phyloP scores from a whole-genome alignment of 2,329 filamentous ascomycete genomes.

The Apiospora sp. region DNA sequence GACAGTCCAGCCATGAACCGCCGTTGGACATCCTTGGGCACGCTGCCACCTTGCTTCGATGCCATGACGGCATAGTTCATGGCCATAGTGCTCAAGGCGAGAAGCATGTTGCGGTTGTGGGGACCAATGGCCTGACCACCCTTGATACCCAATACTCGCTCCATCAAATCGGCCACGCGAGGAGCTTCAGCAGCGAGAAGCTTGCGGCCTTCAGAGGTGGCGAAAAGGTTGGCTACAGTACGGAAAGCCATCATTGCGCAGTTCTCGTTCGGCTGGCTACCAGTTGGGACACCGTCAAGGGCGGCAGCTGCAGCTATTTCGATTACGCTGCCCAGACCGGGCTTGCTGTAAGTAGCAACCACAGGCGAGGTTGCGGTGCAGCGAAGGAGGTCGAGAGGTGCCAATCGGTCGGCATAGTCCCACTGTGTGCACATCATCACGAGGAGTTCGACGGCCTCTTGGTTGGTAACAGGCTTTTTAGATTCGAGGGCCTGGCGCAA shows the following conservation, averaged over 20 bases:
- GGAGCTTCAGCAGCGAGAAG: slow-evolving; percentile 63
- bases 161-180: slow-evolving; percentile 68
- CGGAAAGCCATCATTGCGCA: slow-evolving; percentile 88
- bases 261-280: slow-evolving; percentile 71
- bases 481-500: slow-evolving; percentile 72
- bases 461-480: slow-evolving; percentile 56
- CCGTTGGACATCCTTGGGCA: slow-evolving; percentile 50
- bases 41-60: slow-evolving; percentile 46
- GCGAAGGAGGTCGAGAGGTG: slow-evolving; percentile 87
- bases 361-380: slow-evolving; percentile 75
- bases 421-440: slow-evolving; percentile 79
- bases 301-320: slow-evolving; percentile 54
- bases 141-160: slow-evolving; percentile 64
- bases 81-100: slow-evolving; percentile 82
- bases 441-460: slow-evolving; percentile 67
- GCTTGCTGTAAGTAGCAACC: slow-evolving; percentile 67
- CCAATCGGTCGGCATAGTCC: slow-evolving; percentile 82
- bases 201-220: slow-evolving; percentile 73
- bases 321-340: slow-evolving; percentile 66
- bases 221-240: slow-evolving; percentile 84
- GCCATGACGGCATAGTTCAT: slow-evolving; percentile 87
- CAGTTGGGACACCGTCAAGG: slow-evolving; percentile 59
- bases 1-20: slow-evolving; percentile 68
- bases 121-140: slow-evolving; percentile 57
- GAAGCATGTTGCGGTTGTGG: slow-evolving; percentile 79